phyloP scores from a whole-genome alignment of 305 asterid genomes.

The Ilex paraguariensis region DNA sequence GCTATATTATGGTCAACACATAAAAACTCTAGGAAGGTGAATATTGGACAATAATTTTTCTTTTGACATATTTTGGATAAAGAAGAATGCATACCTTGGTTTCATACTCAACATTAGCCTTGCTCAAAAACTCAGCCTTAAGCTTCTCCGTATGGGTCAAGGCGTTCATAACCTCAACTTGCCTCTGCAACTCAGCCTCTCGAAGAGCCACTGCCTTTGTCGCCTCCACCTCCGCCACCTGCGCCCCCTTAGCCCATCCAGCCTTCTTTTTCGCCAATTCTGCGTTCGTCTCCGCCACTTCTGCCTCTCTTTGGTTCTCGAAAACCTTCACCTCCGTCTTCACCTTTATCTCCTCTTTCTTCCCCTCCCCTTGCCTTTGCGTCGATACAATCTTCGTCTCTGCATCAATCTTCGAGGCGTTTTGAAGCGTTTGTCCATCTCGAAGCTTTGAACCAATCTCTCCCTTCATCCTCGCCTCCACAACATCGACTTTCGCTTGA shows the following conservation, averaged over 20 bases:
- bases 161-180: background rate
- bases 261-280: slow-evolving; percentile 2
- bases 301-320: background rate
- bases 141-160: background rate
- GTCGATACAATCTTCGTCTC: slow-evolving; percentile 3
- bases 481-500: background rate
- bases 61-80: too few relatives aligned
- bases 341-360: slow-evolving; percentile 1
- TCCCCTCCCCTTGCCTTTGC: background rate
- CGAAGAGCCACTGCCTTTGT: background rate
- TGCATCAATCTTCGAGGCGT: slow-evolving; percentile 1
- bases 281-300: background rate
- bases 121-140: background rate
- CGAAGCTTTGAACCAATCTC: background rate
- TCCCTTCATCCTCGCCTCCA: slow-evolving; percentile 3
- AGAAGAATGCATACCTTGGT: background rate
- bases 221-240: slow-evolving; percentile 4
- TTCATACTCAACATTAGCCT: slow-evolving; percentile 1
- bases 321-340: slow-evolving; percentile 1
- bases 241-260: background rate
- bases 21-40: too few relatives aligned
- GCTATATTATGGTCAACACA: too few relatives aligned
- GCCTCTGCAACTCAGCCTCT: slow-evolving; percentile 3
- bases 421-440: background rate
- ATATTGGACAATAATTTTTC: too few relatives aligned